Conservation (phyloP, 768 basidiomycete genomes). For the Leccinum variicolor region DNA sequence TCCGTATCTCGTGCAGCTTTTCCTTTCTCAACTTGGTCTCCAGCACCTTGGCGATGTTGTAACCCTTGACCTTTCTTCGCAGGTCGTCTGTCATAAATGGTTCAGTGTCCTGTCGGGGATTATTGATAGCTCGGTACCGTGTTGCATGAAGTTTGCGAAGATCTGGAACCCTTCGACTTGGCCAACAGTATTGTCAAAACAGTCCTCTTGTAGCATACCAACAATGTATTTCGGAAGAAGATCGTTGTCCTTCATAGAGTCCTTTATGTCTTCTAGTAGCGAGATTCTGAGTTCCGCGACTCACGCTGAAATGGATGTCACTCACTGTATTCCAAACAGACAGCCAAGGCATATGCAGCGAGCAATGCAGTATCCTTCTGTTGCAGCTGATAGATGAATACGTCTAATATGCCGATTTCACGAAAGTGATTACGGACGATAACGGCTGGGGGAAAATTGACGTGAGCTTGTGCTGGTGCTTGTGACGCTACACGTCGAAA, state of each 20-base stretch:
- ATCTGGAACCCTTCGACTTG: not conserved
- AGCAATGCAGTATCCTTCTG: not conserved
- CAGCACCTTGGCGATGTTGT: not conserved
- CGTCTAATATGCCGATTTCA: not conserved
- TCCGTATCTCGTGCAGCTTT: not conserved
- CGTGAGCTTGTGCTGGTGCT: no score
- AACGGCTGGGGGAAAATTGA: no score
- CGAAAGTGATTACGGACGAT: no score
- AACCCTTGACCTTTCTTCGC: not conserved
- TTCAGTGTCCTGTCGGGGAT: not conserved
- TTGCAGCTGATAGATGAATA: not conserved
- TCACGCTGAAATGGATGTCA: not conserved
- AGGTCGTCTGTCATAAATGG: not conserved
- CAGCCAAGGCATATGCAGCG: not conserved
- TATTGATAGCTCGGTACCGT: not conserved
- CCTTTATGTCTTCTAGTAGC: not conserved
- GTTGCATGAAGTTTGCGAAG: not conserved
- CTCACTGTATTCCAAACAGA: not conserved
- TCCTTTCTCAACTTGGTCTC: not conserved
- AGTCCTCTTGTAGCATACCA: not conserved
- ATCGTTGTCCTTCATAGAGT: not conserved
- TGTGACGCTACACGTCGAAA: no score
- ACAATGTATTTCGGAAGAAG: not conserved
- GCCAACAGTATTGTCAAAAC: not conserved
- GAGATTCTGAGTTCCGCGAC: not conserved